Percentiles rank a stretch among this genome's conserved stretches.
These are phyloP conservation scores for Angomonas deanei DNA, from an alignment of 208 protist genomes.

Conservation along the genomic window DNA sequence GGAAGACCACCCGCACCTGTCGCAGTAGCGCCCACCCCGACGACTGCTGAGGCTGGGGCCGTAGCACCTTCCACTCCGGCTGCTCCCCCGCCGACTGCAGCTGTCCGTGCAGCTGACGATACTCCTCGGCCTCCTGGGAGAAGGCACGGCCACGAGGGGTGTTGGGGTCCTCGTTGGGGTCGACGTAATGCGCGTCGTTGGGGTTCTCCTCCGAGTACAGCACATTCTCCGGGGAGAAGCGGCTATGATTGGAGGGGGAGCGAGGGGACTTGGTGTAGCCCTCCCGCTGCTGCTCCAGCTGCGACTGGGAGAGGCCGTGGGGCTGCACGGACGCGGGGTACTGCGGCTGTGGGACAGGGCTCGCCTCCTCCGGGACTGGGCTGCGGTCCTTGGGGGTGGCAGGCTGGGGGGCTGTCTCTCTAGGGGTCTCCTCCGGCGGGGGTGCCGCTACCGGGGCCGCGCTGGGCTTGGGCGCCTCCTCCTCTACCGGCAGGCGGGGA, in stretches of 20 bases:
- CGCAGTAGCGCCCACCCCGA: conserved; percentile 2
- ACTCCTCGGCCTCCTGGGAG: not conserved
- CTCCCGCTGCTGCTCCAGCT: not conserved
- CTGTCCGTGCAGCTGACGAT: not conserved
- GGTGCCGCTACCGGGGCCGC: not conserved
- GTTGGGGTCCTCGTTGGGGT: not conserved
- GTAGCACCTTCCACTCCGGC: not conserved
- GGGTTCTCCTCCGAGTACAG: not conserved
- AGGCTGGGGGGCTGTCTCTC: not conserved
- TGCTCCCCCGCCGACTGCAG: not conserved
- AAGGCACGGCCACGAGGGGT: not conserved
- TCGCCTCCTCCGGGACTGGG: too few species aligned
- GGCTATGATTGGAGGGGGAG: not conserved
- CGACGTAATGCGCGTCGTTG: not conserved
- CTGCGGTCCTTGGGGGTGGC: not conserved
- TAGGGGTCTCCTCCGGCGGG: not conserved
- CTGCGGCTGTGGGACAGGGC: not conserved
- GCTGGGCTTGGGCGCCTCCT: not conserved
- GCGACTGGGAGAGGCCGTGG: not conserved
- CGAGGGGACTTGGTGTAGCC: not conserved
- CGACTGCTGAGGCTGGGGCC: not conserved
- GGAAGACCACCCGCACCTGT: conserved; percentile 3
- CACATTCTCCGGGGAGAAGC: not conserved
- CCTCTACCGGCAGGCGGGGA: too few species aligned
- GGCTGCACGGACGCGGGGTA: conserved; percentile 1